A percentile compares a stretch with the other conserved stretches of the same genome.
phyloP scores from a whole-genome alignment of 257 asterid species.

The Echium plantagineum region DNA sequence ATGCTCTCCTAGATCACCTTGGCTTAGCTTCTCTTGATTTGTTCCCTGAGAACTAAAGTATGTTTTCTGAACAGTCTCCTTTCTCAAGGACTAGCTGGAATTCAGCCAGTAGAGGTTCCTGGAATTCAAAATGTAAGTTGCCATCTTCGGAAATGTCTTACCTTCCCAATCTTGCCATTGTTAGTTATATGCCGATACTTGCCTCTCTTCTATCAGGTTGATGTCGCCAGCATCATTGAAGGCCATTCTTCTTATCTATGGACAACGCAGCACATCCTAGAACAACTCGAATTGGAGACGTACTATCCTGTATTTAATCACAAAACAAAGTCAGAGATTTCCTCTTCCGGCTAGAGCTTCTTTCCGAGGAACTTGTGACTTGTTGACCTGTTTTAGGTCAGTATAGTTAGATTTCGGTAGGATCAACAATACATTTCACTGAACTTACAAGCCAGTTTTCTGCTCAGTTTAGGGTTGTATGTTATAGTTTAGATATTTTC shows the following conservation, averaged over 20 bases:
- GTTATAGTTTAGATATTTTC: too few relatives aligned
- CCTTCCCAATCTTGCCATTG: background rate
- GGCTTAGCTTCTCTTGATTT: slow-evolving; percentile 1
- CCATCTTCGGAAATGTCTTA: background rate
- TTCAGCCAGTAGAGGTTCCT: slow-evolving; percentile 74
- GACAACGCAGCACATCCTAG: slow-evolving; percentile 57
- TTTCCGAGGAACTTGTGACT: too few relatives aligned
- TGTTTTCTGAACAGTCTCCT: slow-evolving; percentile 59
- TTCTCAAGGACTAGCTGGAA: slow-evolving; percentile 92
- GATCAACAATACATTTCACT: too few relatives aligned
- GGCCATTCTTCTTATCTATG: slow-evolving; percentile 90
- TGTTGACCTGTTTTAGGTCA: too few relatives aligned
- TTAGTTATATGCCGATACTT: background rate
- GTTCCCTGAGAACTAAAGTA: background rate
- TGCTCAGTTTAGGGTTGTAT: too few relatives aligned
- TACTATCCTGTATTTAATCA: slow-evolving; percentile 51
- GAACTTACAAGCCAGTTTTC: too few relatives aligned
- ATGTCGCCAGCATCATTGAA: slow-evolving; percentile 67
- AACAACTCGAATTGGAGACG: slow-evolving; percentile 69
- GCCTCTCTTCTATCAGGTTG: slow-evolving; percentile 37
- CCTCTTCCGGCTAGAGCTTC: too few relatives aligned
- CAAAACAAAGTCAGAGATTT: slow-evolving; percentile 14
- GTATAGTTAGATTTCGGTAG: too few relatives aligned
- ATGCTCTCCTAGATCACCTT: too few relatives aligned
- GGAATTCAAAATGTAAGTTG: slow-evolving; percentile 75